Evolutionary conservation across 169 alveolate species (phyloP), one percentile per base, ranked within the genome.

Genomic region (Ichthyophthirius multifiliis): DNA sequence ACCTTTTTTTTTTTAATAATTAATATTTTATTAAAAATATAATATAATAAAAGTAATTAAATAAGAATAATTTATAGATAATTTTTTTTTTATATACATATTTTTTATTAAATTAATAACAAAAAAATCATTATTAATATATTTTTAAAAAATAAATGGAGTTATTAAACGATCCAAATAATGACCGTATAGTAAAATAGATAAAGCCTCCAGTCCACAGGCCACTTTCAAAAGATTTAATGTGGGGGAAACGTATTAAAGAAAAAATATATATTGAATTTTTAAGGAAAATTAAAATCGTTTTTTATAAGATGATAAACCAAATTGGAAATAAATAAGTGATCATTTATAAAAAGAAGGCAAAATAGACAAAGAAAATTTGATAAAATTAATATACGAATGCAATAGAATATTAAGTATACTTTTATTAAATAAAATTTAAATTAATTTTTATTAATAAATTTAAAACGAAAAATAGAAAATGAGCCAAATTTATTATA

Each of bases 271-370:
- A 27, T 27, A 41, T 41, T 41, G 46, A 13, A 41, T 41, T 9
- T 41, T 41, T 9, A 41, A 41, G 7, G 7, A 9, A 41, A 9
- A 41, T 41, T 41, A n/a, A n/a, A n/a, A n/a, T n/a, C n/a, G 15
- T 39, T 16, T 12, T 37, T 20, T 30, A 5, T 15, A 37, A 16
- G 74, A 80, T 74, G 83, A 62, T 9, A 82, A 82, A 13, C 94
- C 94, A 10, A 92, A 89, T 39, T 89, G 92, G 92, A 74, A 47
- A n/a, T 43, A 75, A 4, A 48, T 89, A 15, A 65, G 75, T n/a
- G 87, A 87, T 16, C 94, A 89, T 65, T 44, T 89, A 18, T 31
- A 48, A 4, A 83, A 79, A 55, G 94, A 89, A 74, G 94, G 94
- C 12, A 76, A 88, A 62, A 48, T 89, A 2, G 45, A 45, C 32